Evolutionary conservation across 306 rosid species (phyloP), one percentile per base, ranked within the genome.

Genomic region (Dalbergia cultrata): DNA sequence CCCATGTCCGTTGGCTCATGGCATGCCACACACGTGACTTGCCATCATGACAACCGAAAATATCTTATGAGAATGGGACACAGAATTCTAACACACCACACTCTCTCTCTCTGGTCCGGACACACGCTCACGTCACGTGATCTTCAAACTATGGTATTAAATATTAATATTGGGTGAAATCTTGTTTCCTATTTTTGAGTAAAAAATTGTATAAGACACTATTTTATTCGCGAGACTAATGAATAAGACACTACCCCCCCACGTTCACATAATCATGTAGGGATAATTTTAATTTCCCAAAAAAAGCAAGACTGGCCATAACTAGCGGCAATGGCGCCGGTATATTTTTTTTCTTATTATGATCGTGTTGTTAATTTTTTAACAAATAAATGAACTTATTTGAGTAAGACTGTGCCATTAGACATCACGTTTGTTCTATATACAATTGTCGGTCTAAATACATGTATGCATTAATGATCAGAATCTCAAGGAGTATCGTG

Each of bases 121-220:
- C 74, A 72, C 81, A 76, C 82, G 56, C 74, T 70, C 79, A 41
- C 50, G n/a, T 57, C 86, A 83, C 80, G 86, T 83, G 86, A 83
- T 77, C 80, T 72, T 44, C 70, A 14, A 50, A 39, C 16, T 13
- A 0, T 22, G 4, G 10, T 37, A 54, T 54, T 17, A 8, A n/a
- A 26, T 26, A 26, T 26, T 26, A 26, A 26, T 26, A 26, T 1
- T 26, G 1, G 31, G 31, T 26, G 31, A 26, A 26, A 26, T 26
- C 10, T 10, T 44, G 50, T 8, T 44, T 44, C 50, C 9, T 44
- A 44, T 44, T 44, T 9, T 4, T 44, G 13, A 3, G 6, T 1
- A 26, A 26, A 26, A 26, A 26, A 26, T 26, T 26, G 31, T 26
- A 26, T 26, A 26, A 26, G 31, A 26, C 10, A 9, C 41, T 37